Evolutionary conservation across 352 stramenopile genomes (phyloP), one percentile per base, ranked within the genome.

Genomic region (Phytophthora megakarya): DNA sequence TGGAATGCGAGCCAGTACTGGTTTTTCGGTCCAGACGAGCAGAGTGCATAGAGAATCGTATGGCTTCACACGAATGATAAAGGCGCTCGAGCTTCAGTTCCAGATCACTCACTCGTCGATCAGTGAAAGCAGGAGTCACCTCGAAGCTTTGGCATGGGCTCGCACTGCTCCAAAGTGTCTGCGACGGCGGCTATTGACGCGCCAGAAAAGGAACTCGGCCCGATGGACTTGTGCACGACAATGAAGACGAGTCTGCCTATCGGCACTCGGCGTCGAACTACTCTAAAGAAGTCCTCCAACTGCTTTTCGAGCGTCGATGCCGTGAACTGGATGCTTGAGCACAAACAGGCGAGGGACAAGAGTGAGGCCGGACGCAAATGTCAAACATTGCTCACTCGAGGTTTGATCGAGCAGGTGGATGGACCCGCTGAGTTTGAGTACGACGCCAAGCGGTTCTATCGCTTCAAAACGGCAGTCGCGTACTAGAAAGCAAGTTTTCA

Each of bases 321-420:
- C 19, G 82, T 89, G 37, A 70, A 88, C 66, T 91, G 82, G 80
- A 88, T 91, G 76, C 72, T 91, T 33, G 68, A 88, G 67, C 78
- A 85, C 64, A 83, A 83, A 69, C 79, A 89, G 48, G 82, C 80
- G 46, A 84, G 80, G 58, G 82, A 77, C 15, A 75, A 80, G 23
- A 72, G 65, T 40, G 79, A 89, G 56, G 82, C 80, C 33, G 75
- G 88, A 32, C 82, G 78, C 67, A 89, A 89, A 43, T 83, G 80
- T 46, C 78, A 89, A 67, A 81, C 70, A 6, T 60, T 91, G 52
- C 53, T 89, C 33, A 61, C 53, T 25, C 71, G 61, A 50, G 64
- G 73, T 11, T 84, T 84, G 49, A 77, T 91, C 23, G 74, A 85
- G 58, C 86, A 88, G 42, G 78, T 88, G 12, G 78, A 89, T 55